phyloP scores from a whole-genome alignment of 176 grass and related monocot species.

The Ananas comosus region DNA sequence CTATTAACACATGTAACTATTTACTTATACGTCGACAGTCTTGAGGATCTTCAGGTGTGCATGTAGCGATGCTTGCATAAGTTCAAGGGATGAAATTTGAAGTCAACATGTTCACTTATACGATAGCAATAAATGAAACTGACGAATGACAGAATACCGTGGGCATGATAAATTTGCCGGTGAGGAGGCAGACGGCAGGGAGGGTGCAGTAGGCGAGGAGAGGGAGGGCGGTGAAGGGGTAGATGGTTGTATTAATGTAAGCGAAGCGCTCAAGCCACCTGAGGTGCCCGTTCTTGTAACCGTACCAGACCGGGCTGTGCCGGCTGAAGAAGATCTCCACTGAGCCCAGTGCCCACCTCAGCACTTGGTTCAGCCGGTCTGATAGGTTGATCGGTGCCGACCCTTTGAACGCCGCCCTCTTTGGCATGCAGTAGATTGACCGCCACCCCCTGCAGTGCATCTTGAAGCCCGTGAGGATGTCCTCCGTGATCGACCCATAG shows the following conservation, averaged over 20 bases:
- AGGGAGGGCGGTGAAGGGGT: constrained; percentile 84
- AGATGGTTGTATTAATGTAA: constrained; percentile 99
- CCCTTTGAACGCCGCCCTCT: constrained; percentile 76
- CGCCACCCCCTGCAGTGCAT: constrained; percentile 99
- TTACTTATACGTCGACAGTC: too few relatives aligned
- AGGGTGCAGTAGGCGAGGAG: constrained; percentile 92
- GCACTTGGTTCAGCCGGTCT: constrained; percentile 92
- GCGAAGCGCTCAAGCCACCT: constrained; percentile 99
- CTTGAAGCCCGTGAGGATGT: constrained; percentile 95
- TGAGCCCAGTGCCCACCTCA: constrained; percentile 94
- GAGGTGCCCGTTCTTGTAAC: constrained; percentile 93
- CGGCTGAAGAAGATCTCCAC: constrained; percentile 99
- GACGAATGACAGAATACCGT: constrained; percentile 28
- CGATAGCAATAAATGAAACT: neutral
- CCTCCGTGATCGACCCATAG: constrained; percentile 98
- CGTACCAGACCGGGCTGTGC: constrained; percentile 79
- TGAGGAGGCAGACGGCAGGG: constrained; percentile 93
- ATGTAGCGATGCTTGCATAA: too few relatives aligned
- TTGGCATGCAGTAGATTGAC: constrained; percentile 98
- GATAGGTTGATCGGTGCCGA: constrained; percentile 95
- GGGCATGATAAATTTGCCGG: constrained; percentile 99
- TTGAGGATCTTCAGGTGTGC: too few relatives aligned
- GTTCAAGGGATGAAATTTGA: too few relatives aligned
- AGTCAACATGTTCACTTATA: too few relatives aligned
- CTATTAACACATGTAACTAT: too few relatives aligned